phyloP scores from a whole-genome alignment of 2,329 filamentous ascomycete genomes.

The Beauveria rudraprayagi region DNA sequence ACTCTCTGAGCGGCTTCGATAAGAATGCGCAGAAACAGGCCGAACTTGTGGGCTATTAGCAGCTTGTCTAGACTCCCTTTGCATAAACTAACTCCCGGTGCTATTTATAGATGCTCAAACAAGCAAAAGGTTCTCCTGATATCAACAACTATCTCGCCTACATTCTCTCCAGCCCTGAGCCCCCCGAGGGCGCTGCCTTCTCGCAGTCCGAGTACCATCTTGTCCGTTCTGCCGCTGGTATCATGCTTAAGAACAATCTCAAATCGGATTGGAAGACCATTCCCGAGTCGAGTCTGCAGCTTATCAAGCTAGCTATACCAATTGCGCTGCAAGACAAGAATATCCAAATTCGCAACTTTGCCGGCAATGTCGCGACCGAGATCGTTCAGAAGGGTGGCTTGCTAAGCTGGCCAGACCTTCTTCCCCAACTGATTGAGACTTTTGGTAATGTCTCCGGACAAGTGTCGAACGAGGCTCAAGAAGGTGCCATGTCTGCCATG shows the following conservation, averaged over 20 bases:
- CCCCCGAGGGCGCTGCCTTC: slow-evolving; percentile 52
- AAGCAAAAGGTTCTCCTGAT: slow-evolving; percentile 82
- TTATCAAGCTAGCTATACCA: slow-evolving; percentile 74
- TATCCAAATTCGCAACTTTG: slow-evolving; percentile 75
- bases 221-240: slow-evolving; percentile 77
- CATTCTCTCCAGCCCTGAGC: slow-evolving; percentile 67
- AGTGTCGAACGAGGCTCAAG: slow-evolving; percentile 64
- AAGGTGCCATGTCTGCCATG: slow-evolving; percentile 88
- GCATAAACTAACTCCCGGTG: slow-evolving; percentile 17
- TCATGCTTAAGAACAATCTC: slow-evolving; percentile 95
- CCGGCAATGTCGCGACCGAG: slow-evolving; percentile 91
- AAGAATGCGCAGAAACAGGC: slow-evolving; percentile 78
- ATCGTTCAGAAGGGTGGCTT: slow-evolving; percentile 77
- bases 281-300: slow-evolving; percentile 60
- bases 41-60: slow-evolving; percentile 57
- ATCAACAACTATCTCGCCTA: slow-evolving; percentile 96
- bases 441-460: slow-evolving; percentile 66
- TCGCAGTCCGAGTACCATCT: slow-evolving; percentile 58
- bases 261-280: slow-evolving; percentile 68
- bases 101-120: slow-evolving; percentile 69
- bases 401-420: slow-evolving; percentile 81
- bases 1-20: slow-evolving; percentile 83
- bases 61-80: slow-evolving; percentile 5
- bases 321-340: slow-evolving; percentile 74
- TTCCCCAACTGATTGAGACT: slow-evolving; percentile 73